These are phyloP conservation scores for Citrullus amarus DNA, from an alignment of 306 rosid species.

Conservation along the genomic window DNA sequence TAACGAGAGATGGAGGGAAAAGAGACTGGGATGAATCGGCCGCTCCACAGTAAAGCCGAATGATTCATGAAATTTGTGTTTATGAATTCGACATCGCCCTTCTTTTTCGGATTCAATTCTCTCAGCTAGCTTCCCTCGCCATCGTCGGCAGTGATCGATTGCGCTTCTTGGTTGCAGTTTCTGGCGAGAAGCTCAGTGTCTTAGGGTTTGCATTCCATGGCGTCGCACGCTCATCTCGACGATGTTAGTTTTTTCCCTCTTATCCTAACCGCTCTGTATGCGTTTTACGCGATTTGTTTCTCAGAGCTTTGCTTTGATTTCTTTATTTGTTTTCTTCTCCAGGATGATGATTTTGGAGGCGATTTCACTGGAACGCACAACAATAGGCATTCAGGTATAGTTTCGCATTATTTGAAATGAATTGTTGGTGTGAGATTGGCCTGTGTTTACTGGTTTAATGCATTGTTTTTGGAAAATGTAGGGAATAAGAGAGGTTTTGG, in stretches of 20 bases:
- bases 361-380: constrained; percentile 32
- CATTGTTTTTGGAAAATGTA: constrained; percentile 9
- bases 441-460: neutral
- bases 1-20: neutral
- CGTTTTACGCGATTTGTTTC: neutral
- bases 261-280: neutral
- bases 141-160: neutral
- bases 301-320: neutral
- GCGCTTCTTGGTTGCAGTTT: neutral
- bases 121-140: neutral
- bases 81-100: neutral
- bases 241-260: constrained; percentile 17
- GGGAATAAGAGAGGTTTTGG: constrained; percentile 61
- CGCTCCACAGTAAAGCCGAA: neutral
- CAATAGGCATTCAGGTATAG: constrained; percentile 39
- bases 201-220: constrained; percentile 28
- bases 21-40: neutral
- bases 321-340: neutral
- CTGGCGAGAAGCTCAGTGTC: neutral
- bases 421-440: constrained; percentile 2
- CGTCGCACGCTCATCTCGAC: constrained; percentile 26
- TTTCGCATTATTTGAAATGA: neutral
- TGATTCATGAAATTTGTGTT: neutral
- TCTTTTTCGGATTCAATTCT: neutral
- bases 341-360: constrained; percentile 90